Base-by-base conservation (phyloP, 345 rosid genomes). In the Sisymbrium irio region DNA sequence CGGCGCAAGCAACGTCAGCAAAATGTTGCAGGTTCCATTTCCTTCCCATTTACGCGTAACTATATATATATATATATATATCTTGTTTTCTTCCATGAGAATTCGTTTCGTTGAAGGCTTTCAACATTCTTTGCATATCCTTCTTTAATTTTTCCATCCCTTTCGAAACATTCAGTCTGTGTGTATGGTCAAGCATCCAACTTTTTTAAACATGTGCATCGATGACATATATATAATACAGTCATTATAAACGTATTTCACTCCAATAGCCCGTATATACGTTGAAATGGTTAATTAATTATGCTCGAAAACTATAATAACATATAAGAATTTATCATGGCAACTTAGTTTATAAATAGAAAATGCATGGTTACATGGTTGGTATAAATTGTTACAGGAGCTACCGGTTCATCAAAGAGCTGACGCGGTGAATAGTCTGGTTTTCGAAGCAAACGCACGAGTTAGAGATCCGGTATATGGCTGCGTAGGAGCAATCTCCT, bases 1-100 rank as follows among this genome's bases (percentile, higher is more conserved):
- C 27, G 97, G 97, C 0, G 97, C 97, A 0, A 91, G 97, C 77
- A 91, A 89, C 79, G 85, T 91, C 63, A 87, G 91, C 84, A 91
- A 91, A 79, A 89, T 91, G 96, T 79, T 91, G 68, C 95, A 91
- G 95, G 97, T 86, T 35, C 63, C 32, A 44, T 30, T 54, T 54
- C 57, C n/a, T 63, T 69, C 53, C 53, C 35, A 28, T 65, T 59
- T 36, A 46, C 51, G 6, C 64, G 17, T 40, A 14, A 50, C 11
- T 32, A 8, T 20, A 59, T 54, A 62, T 41, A 47, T 32, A 6
- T 45, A n/a, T n/a, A n/a, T n/a, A n/a, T n/a, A n/a, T n/a, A n/a
- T 19, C 6, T 40, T 10, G 5, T 4, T 22, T 13, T 44, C 37
- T 30, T 25, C 7, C 47, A 27, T 44, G 18, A 3, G 41, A 1